phyloP scores from a whole-genome alignment of 805 yeast species.

The Sporopachydermia quercuum region DNA sequence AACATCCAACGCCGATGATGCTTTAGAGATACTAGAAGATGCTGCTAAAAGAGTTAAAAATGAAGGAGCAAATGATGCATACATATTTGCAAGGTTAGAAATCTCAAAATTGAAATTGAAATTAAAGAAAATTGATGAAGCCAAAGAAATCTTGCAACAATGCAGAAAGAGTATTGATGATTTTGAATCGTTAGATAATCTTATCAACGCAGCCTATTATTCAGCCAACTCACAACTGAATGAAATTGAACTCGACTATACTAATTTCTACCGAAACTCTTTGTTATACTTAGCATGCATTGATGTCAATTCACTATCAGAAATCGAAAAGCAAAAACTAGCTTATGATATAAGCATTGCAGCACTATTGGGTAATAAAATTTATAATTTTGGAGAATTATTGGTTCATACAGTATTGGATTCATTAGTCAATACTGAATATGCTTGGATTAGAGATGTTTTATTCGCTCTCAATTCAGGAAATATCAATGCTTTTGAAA shows the following conservation, averaged over 20 bases:
- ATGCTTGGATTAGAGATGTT: conserved; percentile 59
- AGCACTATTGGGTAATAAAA: conserved; percentile 80
- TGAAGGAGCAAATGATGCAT: conserved; percentile 36
- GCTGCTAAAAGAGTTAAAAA: conserved; percentile 29
- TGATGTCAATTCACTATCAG: conserved; percentile 26
- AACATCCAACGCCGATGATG: conserved; percentile 27
- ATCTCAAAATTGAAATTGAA: conserved; percentile 57
- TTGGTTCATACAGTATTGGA: conserved; percentile 74
- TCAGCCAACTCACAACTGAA: conserved; percentile 63
- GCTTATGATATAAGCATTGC: conserved; percentile 72
- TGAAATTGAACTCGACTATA: conserved; percentile 65
- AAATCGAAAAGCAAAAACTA: conserved; percentile 28
- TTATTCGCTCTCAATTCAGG: conserved; percentile 66
- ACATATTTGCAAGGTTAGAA: conserved; percentile 48
- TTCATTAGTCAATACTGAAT: conserved; percentile 31
- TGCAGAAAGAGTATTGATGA: conserved; percentile 43
- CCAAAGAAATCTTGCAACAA: conserved; percentile 53
- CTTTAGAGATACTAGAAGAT: conserved; percentile 31
- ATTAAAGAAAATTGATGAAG: conserved; percentile 37
- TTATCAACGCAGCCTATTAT: conserved; percentile 72
- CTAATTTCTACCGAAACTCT: conserved; percentile 66
- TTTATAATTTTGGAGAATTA: conserved; percentile 92
- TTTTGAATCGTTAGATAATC: conserved; percentile 38
- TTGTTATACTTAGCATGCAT: conserved; percentile 72
- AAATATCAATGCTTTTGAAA: conserved; percentile 51